A percentile compares a stretch with the other conserved stretches of the same genome.
Evolutionary conservation across 768 basidiomycete genomes (phyloP).

Genomic region (Aureoboletus auriporus): DNA sequence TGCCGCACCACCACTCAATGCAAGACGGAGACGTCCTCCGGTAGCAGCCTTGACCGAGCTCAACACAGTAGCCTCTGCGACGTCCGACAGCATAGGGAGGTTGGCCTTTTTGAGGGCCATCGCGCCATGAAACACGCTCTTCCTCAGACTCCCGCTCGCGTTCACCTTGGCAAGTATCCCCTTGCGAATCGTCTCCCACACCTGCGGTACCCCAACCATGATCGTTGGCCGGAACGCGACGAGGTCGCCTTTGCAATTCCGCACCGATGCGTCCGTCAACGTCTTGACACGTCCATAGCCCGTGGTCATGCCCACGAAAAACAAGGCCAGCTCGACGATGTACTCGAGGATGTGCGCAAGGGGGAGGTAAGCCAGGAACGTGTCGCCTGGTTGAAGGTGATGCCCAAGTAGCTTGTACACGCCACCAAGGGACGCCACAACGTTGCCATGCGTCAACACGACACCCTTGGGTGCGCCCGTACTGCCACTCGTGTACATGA

Average conservation of each 20-base stretch:
- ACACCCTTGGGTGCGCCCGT: constrained; percentile 97
- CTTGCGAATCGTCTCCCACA: constrained; percentile 97
- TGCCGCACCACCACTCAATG: constrained; percentile 83
- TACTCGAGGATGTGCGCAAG: constrained; percentile 96
- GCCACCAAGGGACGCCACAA: constrained; percentile 85
- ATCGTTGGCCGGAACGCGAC: constrained; percentile 78
- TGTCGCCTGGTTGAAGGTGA: constrained; percentile 33
- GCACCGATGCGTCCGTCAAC: constrained; percentile 88
- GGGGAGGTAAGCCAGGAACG: constrained; percentile 86
- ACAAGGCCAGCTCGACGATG: constrained; percentile 72
- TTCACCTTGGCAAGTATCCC: constrained; percentile 85
- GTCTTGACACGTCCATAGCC: constrained; percentile 97
- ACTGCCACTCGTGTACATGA: constrained; percentile 87
- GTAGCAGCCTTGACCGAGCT: constrained; percentile 76
- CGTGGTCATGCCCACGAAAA: constrained; percentile 73
- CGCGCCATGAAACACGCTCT: constrained; percentile 76
- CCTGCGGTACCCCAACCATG: constrained; percentile 92
- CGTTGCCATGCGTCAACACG: constrained; percentile 80
- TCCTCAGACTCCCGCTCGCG: constrained; percentile 59
- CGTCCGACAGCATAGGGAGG: constrained; percentile 56
- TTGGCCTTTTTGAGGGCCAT: constrained; percentile 68
- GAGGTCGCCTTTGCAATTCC: constrained; percentile 87
- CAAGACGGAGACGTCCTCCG: constrained; percentile 80
- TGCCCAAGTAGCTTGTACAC: constrained; percentile 64
- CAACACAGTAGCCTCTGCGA: constrained; percentile 78